phyloP scores from a whole-genome alignment of 2,329 filamentous ascomycete species.

The Aspergillus bombycis region DNA sequence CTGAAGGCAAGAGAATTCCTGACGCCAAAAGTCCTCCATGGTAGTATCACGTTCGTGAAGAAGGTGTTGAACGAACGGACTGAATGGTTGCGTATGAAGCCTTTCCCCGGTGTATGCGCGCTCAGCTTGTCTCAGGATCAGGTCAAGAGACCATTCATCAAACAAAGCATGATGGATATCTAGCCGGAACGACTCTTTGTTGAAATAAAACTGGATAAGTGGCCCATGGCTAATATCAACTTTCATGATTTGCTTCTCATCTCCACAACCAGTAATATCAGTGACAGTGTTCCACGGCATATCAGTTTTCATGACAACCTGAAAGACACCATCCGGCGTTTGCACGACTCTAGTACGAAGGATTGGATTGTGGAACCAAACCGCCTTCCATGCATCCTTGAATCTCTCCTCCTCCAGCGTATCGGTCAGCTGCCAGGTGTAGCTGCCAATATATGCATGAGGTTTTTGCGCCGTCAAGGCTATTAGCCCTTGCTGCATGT shows the following conservation, averaged over 20 bases:
- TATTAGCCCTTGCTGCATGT: constrained; percentile 12
- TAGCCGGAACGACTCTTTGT: neutral
- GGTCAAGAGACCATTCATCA: neutral
- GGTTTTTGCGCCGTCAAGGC: constrained; percentile 1
- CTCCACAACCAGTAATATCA: neutral
- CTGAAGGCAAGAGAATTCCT: neutral
- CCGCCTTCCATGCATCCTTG: neutral
- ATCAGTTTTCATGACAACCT: neutral
- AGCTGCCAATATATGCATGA: neutral
- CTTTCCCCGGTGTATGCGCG: neutral
- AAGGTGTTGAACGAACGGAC: neutral
- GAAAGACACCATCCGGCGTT: neutral
- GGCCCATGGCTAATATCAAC: neutral
- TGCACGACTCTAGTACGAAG: neutral
- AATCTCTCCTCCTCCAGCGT: neutral
- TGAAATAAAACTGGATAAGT: neutral
- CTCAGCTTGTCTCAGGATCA: neutral
- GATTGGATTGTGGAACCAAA: neutral
- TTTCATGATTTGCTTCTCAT: neutral
- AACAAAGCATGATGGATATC: neutral
- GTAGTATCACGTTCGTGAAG: too few species aligned
- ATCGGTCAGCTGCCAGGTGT: neutral
- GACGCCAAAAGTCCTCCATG: neutral
- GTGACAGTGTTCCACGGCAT: neutral
- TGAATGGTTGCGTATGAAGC: neutral